Evolutionary conservation across 257 asterid genomes (phyloP).

Genomic region (Rauvolfia tetraphylla): DNA sequence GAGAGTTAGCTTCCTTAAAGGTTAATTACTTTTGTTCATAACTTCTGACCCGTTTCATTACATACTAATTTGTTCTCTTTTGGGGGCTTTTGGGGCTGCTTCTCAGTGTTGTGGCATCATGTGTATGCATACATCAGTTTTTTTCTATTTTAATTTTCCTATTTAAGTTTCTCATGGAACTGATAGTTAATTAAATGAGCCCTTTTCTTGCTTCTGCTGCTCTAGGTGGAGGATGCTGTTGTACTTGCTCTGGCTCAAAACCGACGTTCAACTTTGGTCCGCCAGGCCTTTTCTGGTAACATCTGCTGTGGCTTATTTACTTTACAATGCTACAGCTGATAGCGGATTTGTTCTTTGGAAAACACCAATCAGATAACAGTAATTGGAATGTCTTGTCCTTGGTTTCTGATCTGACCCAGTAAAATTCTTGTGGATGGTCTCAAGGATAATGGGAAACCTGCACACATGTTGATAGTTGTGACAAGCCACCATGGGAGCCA

Average conservation of each 20-base stretch:
- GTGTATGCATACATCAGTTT: background rate
- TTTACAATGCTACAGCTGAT: background rate
- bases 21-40: constrained; percentile 13
- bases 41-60: constrained; percentile 1
- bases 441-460: background rate
- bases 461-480: background rate
- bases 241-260: constrained; percentile 67
- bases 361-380: background rate
- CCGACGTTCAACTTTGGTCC: constrained; percentile 72
- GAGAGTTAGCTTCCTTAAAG: constrained; percentile 96
- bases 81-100: background rate
- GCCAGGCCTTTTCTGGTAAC: constrained; percentile 73
- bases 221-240: constrained; percentile 97
- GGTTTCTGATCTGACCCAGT: background rate
- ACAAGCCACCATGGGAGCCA: background rate
- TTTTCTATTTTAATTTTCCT: background rate
- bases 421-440: background rate
- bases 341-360: background rate
- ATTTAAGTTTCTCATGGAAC: background rate
- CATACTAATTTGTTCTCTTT: background rate
- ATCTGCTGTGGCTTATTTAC: background rate
- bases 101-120: background rate
- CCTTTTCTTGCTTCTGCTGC: constrained; percentile 26
- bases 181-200: constrained; percentile 1
- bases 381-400: background rate